These are phyloP conservation scores for Candida ipomoeae DNA, from an alignment of 805 yeast genomes.

Conservation along the genomic window DNA sequence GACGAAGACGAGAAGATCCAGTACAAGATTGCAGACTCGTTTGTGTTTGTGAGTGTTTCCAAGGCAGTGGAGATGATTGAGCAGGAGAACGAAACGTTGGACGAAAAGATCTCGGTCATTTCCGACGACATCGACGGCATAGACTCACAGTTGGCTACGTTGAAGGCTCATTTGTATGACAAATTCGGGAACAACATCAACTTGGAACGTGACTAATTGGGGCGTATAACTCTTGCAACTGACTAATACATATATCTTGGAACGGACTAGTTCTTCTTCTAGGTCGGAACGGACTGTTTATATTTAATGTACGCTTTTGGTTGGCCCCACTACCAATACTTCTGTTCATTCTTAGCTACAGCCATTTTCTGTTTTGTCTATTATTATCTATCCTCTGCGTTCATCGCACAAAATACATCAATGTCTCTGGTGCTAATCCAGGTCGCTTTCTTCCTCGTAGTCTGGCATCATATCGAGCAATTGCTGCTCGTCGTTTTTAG, in stretches of 20 bases:
- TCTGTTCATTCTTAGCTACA: too few species aligned
- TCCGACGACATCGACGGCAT: slow-evolving; percentile 48
- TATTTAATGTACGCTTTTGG: too few species aligned
- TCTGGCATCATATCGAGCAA: slow-evolving; percentile 8
- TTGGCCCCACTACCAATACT: too few species aligned
- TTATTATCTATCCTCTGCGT: neutral
- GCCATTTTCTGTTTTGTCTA: neutral
- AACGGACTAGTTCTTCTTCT: too few species aligned
- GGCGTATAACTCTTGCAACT: too few species aligned
- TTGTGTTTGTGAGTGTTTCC: slow-evolving; percentile 62
- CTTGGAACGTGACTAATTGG: slow-evolving; percentile 48
- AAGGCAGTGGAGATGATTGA: slow-evolving; percentile 70
- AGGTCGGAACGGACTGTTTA: too few species aligned
- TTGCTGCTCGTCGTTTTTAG: neutral
- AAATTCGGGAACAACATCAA: slow-evolving; percentile 89
- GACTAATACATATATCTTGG: too few species aligned
- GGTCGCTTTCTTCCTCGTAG: slow-evolving; percentile 20
- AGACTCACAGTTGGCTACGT: slow-evolving; percentile 49
- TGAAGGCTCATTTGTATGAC: slow-evolving; percentile 76
- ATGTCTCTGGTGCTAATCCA: slow-evolving; percentile 11
- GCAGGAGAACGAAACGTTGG: slow-evolving; percentile 51
- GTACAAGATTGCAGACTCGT: slow-evolving; percentile 78
- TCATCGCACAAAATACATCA: neutral
- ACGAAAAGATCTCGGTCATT: slow-evolving; percentile 42
- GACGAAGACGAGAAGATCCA: slow-evolving; percentile 69